Evolutionary conservation across 139 green algal genomes (phyloP).

Genomic region (Monoraphidium neglectum): DNA sequence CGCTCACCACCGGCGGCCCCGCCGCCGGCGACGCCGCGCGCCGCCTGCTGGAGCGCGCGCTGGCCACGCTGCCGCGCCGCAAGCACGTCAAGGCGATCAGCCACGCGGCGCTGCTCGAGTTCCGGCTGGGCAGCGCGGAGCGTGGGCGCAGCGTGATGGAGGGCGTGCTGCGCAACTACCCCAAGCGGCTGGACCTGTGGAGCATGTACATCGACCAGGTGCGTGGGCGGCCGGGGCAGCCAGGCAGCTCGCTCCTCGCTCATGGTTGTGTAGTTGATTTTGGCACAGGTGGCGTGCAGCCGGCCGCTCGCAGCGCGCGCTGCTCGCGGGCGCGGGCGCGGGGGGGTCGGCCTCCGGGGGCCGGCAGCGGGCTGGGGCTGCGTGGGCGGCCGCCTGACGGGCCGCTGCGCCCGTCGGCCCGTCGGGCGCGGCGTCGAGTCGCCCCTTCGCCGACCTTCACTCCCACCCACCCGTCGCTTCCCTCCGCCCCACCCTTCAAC

Average conservation of each 20-base stretch:
- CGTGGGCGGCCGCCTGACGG: too few species aligned
- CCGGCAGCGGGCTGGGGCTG: too few species aligned
- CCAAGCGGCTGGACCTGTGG: conserved; percentile 95
- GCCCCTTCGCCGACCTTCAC: too few species aligned
- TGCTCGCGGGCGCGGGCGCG: too few species aligned
- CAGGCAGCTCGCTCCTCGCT: too few species aligned
- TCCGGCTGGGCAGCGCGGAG: conserved; percentile 70
- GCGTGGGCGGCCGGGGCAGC: not conserved
- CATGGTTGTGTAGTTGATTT: too few species aligned
- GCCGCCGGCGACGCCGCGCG: conserved; percentile 26
- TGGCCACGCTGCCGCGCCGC: conserved; percentile 76
- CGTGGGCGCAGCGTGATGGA: conserved; percentile 87
- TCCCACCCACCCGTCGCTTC: too few species aligned
- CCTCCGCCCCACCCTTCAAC: not conserved
- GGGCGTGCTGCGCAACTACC: conserved; percentile 90
- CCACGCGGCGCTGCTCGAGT: conserved; percentile 85
- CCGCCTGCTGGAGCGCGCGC: conserved; percentile 68
- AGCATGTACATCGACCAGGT: conserved; percentile 96
- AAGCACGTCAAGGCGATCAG: conserved; percentile 90
- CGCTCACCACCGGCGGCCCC: conserved; percentile 39
- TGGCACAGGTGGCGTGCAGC: too few species aligned
- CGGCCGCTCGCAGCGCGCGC: too few species aligned
- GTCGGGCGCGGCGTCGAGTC: too few species aligned
- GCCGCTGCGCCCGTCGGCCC: too few species aligned
- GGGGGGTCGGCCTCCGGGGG: too few species aligned